phyloP scores from a whole-genome alignment of 2,329 filamentous ascomycete genomes.

The Cercospora zeina region DNA sequence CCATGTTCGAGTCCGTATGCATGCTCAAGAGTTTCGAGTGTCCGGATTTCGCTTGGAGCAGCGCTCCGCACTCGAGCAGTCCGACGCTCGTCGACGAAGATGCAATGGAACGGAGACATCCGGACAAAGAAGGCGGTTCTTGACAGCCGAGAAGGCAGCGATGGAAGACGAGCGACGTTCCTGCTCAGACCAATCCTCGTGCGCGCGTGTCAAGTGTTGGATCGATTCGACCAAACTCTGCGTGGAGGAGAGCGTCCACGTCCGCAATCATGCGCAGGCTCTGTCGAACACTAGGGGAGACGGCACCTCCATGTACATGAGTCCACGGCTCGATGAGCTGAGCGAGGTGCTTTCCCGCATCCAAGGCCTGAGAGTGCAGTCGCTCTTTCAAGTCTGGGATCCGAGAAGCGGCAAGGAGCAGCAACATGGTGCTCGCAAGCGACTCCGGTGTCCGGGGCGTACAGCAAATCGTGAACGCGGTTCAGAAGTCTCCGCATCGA shows the following conservation, averaged over 20 bases:
- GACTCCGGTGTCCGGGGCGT: slow-evolving; percentile 21
- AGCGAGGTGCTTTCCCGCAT: slow-evolving; percentile 12
- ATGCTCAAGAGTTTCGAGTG: too few relatives aligned
- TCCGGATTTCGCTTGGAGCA: too few relatives aligned
- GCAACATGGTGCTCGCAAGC: slow-evolving; percentile 23
- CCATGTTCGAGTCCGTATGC: too few relatives aligned
- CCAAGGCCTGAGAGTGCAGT: slow-evolving; percentile 1
- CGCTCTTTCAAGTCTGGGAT: slow-evolving; percentile 17
- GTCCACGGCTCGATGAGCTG: slow-evolving; percentile 20
- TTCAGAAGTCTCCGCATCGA: slow-evolving; percentile 25
- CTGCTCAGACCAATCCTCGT: slow-evolving; percentile 1
- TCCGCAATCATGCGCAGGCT: slow-evolving; percentile 22
- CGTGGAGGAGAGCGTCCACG: slow-evolving; percentile 12
- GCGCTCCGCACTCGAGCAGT: too few relatives aligned
- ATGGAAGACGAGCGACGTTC: background rate
- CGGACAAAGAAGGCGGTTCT: too few relatives aligned
- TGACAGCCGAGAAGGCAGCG: background rate
- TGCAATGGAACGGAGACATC: too few relatives aligned
- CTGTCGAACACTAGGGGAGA: slow-evolving; percentile 20
- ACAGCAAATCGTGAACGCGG: slow-evolving; percentile 22
- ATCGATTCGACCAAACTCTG: background rate
- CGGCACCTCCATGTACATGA: slow-evolving; percentile 13
- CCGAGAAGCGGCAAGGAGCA: slow-evolving; percentile 18
- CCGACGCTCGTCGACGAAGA: too few relatives aligned
- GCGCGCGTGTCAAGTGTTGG: background rate